These are phyloP conservation scores for Boletus edulis DNA, from an alignment of 768 basidiomycete genomes.

Conservation along the genomic window DNA sequence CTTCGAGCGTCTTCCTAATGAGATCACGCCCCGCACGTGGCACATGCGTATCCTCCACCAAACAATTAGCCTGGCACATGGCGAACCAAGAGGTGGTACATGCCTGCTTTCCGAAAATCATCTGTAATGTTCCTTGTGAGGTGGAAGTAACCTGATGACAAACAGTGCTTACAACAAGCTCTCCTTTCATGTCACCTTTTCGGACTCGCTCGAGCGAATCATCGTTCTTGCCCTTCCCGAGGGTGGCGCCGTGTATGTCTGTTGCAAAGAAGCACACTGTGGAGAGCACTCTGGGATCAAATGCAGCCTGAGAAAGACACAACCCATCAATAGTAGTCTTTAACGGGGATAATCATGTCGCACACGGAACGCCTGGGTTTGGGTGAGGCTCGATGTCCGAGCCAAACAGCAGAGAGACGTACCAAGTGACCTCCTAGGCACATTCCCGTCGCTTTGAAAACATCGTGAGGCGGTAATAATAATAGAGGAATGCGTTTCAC, in stretches of 20 bases:
- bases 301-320: slow-evolving; percentile 62
- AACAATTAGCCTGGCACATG: neutral
- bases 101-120: slow-evolving; percentile 96
- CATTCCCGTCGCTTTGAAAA: slow-evolving; percentile 74
- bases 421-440: slow-evolving; percentile 87
- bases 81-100: slow-evolving; percentile 2
- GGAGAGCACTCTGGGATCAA: slow-evolving; percentile 78
- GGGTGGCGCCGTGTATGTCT: slow-evolving; percentile 83
- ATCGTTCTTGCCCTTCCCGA: slow-evolving; percentile 83
- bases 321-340: neutral
- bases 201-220: slow-evolving; percentile 73
- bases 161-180: slow-evolving; percentile 63
- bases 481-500: slow-evolving; percentile 13
- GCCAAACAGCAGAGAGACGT: slow-evolving; percentile 21
- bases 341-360: slow-evolving; percentile 6
- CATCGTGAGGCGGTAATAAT: slow-evolving; percentile 1
- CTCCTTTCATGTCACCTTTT: slow-evolving; percentile 82
- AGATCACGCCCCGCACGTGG: slow-evolving; percentile 83
- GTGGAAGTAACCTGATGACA: neutral
- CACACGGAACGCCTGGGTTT: slow-evolving; percentile 51
- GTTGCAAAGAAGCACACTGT: slow-evolving; percentile 96
- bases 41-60: slow-evolving; percentile 82
- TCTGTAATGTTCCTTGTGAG: slow-evolving; percentile 39
- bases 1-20: slow-evolving; percentile 80
- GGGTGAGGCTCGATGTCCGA: neutral